Evolutionary conservation across 78 protist genomes (phyloP).

Genomic region (Cyanophora paradoxa): DNA sequence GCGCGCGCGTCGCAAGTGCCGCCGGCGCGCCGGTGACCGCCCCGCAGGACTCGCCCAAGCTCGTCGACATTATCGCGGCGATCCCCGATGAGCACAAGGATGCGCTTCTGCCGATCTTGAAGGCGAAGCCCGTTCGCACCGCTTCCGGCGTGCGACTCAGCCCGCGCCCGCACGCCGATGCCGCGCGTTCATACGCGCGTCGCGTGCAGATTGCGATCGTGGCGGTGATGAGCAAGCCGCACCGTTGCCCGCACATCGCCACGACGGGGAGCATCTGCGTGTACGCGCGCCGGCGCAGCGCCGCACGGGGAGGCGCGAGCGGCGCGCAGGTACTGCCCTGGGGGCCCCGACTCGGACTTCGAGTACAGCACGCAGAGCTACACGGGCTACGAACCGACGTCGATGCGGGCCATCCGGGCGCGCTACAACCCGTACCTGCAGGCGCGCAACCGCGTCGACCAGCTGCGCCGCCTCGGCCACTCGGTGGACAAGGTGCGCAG

Average conservation of each 20-base stretch:
- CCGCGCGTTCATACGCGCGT: neutral
- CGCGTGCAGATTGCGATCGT: constrained; percentile 74
- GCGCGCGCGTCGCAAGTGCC: neutral
- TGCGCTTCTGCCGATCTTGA: constrained; percentile 63
- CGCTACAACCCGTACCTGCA: constrained; percentile 90
- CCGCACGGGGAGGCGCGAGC: too few relatives aligned
- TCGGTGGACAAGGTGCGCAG: constrained; percentile 58
- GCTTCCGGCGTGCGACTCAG: constrained; percentile 89
- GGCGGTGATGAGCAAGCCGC: constrained; percentile 97
- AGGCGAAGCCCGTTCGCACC: constrained; percentile 89
- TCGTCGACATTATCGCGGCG: constrained; percentile 80
- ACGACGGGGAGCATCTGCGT: constrained; percentile 80
- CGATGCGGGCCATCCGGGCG: constrained; percentile 94
- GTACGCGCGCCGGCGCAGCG: constrained; percentile 15
- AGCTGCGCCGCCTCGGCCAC: constrained; percentile 85
- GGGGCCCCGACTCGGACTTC: constrained; percentile 95
- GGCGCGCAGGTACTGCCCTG: constrained; percentile 73
- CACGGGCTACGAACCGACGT: constrained; percentile 93
- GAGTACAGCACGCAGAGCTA: constrained; percentile 79
- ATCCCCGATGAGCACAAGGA: constrained; percentile 72
- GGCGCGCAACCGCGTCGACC: constrained; percentile 74
- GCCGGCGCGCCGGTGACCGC: neutral
- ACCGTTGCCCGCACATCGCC: constrained; percentile 93
- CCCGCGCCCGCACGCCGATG: too few relatives aligned
- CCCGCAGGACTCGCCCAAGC: constrained; percentile 43